These are phyloP conservation scores for Hortiboletus flavorubellus DNA, from an alignment of 768 basidiomycete species.

Conservation along the genomic window DNA sequence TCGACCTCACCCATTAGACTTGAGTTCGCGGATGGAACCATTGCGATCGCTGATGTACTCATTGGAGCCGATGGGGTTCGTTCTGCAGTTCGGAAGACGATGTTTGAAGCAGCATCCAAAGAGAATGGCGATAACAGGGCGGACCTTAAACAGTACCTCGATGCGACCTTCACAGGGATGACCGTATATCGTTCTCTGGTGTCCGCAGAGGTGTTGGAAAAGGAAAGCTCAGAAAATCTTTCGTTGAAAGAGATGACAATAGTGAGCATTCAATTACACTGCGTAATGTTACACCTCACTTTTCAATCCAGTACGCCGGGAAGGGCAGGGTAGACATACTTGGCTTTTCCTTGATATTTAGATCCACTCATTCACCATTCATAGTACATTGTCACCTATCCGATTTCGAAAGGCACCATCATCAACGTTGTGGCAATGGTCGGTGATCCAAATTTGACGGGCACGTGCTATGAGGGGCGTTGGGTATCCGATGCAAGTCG, in stretches of 20 bases:
- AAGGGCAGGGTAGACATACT: constrained; percentile 4
- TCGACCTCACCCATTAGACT: constrained; percentile 19
- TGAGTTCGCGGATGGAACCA: constrained; percentile 14
- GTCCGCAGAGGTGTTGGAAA: constrained; percentile 29
- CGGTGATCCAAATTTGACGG: constrained; percentile 28
- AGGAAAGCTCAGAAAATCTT: constrained; percentile 21
- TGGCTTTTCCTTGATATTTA: background rate
- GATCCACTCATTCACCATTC: background rate
- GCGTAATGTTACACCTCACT: constrained; percentile 6
- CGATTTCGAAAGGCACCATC: constrained; percentile 34
- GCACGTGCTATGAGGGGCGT: constrained; percentile 31
- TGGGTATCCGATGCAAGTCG: constrained; percentile 28
- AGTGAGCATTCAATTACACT: constrained; percentile 18
- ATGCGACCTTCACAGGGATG: constrained; percentile 42
- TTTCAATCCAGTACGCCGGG: constrained; percentile 10
- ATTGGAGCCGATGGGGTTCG: constrained; percentile 46
- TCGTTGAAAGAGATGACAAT: constrained; percentile 15
- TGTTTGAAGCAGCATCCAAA: constrained; percentile 20
- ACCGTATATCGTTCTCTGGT: constrained; percentile 39
- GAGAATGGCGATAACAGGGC: background rate
- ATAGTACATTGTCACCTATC: constrained; percentile 41
- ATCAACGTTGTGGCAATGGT: constrained; percentile 36
- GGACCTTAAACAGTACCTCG: constrained; percentile 10
- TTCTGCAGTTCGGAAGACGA: constrained; percentile 23
- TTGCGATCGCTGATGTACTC: constrained; percentile 37